Percentiles rank a stretch among this genome's conserved stretches.
These are phyloP conservation scores for Nakazawaea ishiwadae DNA, from an alignment of 805 yeast genomes.

Conservation along the genomic window DNA sequence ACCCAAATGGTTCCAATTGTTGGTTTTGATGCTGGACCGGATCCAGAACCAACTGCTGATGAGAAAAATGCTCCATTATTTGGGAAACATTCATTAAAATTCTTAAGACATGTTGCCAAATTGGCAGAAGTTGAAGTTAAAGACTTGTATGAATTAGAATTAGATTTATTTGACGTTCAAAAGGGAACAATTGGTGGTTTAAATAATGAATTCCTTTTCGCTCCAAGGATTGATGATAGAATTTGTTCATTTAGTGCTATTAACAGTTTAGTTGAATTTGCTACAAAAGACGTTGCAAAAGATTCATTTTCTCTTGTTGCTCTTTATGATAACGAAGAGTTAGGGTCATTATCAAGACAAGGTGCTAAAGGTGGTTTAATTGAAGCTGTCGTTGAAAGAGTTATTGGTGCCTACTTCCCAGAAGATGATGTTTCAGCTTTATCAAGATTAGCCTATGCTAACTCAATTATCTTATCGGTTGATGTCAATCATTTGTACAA, in stretches of 20 bases:
- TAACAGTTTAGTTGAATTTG: conserved; percentile 46
- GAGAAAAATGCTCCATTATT: conserved; percentile 60
- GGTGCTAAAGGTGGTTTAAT: conserved; percentile 79
- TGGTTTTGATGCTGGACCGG: conserved; percentile 46
- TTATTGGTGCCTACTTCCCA: conserved; percentile 28
- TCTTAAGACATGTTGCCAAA: conserved; percentile 65
- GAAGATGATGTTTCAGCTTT: conserved; percentile 19
- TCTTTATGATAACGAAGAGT: conserved; percentile 76
- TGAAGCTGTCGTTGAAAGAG: conserved; percentile 60
- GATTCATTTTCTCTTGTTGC: conserved; percentile 49
- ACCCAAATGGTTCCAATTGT: conserved; percentile 75
- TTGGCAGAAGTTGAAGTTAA: conserved; percentile 54
- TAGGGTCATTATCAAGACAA: conserved; percentile 75
- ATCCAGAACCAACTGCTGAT: conserved; percentile 49
- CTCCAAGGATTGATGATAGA: conserved; percentile 84
- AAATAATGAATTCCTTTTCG: conserved; percentile 68
- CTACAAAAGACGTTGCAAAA: conserved; percentile 20
- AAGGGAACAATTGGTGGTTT: conserved; percentile 77
- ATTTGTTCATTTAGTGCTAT: conserved; percentile 75
- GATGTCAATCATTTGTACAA: conserved; percentile 81
- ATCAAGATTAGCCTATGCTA: conserved; percentile 36
- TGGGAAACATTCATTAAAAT: conserved; percentile 62
- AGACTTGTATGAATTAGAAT: conserved; percentile 65
- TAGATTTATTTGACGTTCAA: conserved; percentile 79
- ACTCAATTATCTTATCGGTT: conserved; percentile 75